Evolutionary conservation across 805 yeast species (phyloP), one percentile per base, ranked within the genome.

Genomic region (Debaryomyces castellii): DNA sequence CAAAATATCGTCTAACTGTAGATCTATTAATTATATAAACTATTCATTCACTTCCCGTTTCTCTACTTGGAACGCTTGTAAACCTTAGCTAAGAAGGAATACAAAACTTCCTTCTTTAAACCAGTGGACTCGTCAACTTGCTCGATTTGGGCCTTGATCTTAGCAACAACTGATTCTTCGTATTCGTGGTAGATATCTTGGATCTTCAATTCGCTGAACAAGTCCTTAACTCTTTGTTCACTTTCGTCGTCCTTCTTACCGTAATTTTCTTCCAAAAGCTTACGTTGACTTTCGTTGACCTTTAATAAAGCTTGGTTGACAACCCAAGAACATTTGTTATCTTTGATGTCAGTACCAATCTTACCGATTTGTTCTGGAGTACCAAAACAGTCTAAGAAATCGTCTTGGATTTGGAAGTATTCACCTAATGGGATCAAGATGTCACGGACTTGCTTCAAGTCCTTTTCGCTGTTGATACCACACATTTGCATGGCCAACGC

Each of bases 371-470:
- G 89, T 63, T 88, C 95, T 36, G 99, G 97, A 58, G 92, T 89
- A 54, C 99, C 99, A 63, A 89, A 94, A 69, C 97, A 89, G 70
- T 94, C 99, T 54, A 94, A 80, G 74, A 78, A 94, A 68, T 94
- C 99, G 65, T 94, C 99, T 74, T 94, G 99, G 57, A 94, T 89
- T 76, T 94, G 99, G 85, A 94, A 94, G 68, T 94, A 94, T 69
- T 94, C 97, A 48, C 99, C 99, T 55, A 94, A 80, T 46, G 97
- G 97, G 53, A 94, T 83, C 67, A 94, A 78, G 35, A 94, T 83
- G 55, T 88, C 94, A 51, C 76, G 78, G 16, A 89, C 97, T 74
- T 92, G 98, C 64, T 87, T 78, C 64, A 94, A 78, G 67, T 92
- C 97, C 57, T 72, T 66, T 45, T 77, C 85, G 58, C 78, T 76